Evolutionary conservation across 176 grass and related monocot genomes (phyloP).

Genomic region (Hordeum marinum): DNA sequence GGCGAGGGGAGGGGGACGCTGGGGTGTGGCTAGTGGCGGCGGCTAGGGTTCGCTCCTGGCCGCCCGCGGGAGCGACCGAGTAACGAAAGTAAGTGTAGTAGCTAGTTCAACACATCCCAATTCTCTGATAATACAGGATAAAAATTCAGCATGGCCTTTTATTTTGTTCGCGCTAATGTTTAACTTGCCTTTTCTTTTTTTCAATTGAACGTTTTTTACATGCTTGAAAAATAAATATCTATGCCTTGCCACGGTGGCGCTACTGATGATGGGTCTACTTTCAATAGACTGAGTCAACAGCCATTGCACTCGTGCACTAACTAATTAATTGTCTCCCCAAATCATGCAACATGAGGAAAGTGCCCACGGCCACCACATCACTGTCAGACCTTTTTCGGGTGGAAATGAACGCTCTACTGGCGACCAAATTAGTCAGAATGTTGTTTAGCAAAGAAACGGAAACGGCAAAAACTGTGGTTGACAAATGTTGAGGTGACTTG

Average conservation of each 20-base stretch:
- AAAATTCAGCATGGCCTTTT: no score
- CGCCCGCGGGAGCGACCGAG: no score
- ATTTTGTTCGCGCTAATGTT: no score
- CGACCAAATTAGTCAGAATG: conserved; percentile 7
- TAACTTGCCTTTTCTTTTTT: no score
- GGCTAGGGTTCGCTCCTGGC: no score
- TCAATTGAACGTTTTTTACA: no score
- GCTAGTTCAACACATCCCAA: no score
- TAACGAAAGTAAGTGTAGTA: no score
- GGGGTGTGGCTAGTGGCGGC: no score
- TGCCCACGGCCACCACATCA: not conserved
- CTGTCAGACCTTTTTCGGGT: not conserved
- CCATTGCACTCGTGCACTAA: conserved; percentile 20
- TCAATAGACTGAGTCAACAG: conserved; percentile 20
- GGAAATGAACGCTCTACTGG: conserved; percentile 15
- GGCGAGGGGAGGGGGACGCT: no score
- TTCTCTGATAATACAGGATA: no score
- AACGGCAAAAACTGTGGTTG: not conserved
- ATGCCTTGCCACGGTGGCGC: not conserved
- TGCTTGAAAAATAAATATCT: no score
- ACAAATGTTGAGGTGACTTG: not conserved
- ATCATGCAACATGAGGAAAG: not conserved
- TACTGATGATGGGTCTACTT: not conserved
- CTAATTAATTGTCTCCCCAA: not conserved
- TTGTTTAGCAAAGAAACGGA: not conserved